These are phyloP conservation scores for Mycena olivaceomarginata DNA, from an alignment of 768 basidiomycete species.

Conservation along the genomic window DNA sequence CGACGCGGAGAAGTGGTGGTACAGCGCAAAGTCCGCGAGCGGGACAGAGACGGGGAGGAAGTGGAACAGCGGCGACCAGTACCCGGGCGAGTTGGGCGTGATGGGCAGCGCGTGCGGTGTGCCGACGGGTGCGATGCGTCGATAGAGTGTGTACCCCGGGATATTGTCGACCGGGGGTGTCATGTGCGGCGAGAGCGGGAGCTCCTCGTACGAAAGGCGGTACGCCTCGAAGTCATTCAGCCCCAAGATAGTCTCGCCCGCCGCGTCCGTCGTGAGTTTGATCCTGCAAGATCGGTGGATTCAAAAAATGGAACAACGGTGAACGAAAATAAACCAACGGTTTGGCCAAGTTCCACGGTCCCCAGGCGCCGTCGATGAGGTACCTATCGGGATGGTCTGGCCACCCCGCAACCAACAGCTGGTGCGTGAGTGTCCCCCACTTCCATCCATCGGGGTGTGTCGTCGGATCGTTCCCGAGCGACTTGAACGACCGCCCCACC, in stretches of 20 bases:
- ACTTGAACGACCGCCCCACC: conserved; percentile 38
- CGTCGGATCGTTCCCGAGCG: conserved; percentile 39
- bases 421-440: conserved; percentile 43
- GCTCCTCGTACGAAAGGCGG: conserved; percentile 31
- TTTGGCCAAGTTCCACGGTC: conserved; percentile 37
- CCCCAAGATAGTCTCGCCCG: conserved; percentile 38
- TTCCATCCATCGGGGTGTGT: conserved; percentile 43
- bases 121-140: conserved; percentile 40
- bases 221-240: conserved; percentile 43
- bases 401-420: conserved; percentile 41
- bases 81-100: conserved; percentile 39
- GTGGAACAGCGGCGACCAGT: conserved; percentile 44
- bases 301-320: neutral
- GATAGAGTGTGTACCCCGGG: conserved; percentile 42
- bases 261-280: conserved; percentile 38
- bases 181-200: conserved; percentile 37
- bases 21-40: conserved; percentile 36
- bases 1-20: conserved; percentile 44
- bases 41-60: conserved; percentile 37
- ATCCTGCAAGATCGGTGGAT: conserved; percentile 24
- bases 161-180: conserved; percentile 33
- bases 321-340: conserved; percentile 24
- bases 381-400: conserved; percentile 32
- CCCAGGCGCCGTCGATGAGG: conserved; percentile 41
- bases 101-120: conserved; percentile 38